These are phyloP conservation scores for Geotrichum candidum DNA, from an alignment of 1,139 yeast genomes.

Conservation along the genomic window DNA sequence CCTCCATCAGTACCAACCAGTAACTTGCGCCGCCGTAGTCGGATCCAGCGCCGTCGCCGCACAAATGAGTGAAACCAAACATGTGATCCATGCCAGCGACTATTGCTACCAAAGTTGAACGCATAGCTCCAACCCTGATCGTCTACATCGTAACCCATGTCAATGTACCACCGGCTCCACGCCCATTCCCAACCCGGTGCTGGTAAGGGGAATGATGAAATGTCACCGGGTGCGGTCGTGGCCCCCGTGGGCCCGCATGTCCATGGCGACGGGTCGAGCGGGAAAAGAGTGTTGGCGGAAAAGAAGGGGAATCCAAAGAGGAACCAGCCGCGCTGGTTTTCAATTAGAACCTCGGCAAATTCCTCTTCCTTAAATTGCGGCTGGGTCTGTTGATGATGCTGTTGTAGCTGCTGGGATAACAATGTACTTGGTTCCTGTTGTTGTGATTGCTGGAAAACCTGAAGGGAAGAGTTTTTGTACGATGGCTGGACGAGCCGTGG, in stretches of 20 bases:
- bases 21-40: conserved; percentile 29
- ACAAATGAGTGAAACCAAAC: conserved; percentile 39
- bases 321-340: conserved; percentile 66
- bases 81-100: conserved; percentile 39
- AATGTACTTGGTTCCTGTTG: background rate
- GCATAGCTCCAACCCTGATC: conserved; percentile 71
- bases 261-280: conserved; percentile 51
- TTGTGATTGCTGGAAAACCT: background rate
- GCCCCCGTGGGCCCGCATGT: conserved; percentile 23
- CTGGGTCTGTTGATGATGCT: background rate
- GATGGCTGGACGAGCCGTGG: background rate
- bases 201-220: conserved; percentile 53
- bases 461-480: background rate
- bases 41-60: conserved; percentile 39
- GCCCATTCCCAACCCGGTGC: conserved; percentile 65
- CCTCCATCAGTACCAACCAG: background rate
- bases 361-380: background rate
- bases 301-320: conserved; percentile 60
- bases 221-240: conserved; percentile 33
- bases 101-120: background rate
- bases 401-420: background rate
- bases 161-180: conserved; percentile 68
- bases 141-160: conserved; percentile 67
- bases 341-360: conserved; percentile 39
- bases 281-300: conserved; percentile 47